These are phyloP conservation scores for Hypoxylon lienhwacheense DNA, from an alignment of 495 filamentous ascomycete genomes.

Conservation along the genomic window DNA sequence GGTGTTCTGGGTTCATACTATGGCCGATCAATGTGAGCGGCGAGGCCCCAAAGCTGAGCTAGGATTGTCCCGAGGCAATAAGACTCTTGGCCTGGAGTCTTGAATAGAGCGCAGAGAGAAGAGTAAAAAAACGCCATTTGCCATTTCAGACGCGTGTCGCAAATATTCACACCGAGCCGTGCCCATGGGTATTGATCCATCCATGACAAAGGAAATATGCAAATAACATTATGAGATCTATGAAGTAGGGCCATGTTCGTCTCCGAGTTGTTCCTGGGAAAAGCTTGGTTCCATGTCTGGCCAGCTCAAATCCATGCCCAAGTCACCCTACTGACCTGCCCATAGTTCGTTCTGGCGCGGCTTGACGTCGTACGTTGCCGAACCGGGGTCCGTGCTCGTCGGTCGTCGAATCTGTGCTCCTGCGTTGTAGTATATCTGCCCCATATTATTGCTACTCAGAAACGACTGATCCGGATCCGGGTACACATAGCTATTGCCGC, in stretches of 20 bases:
- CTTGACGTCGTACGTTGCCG: constrained; percentile 64
- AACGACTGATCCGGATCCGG: constrained; percentile 67
- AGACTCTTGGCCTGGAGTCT: constrained; percentile 15
- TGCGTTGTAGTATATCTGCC: constrained; percentile 65
- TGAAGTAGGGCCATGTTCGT: not conserved
- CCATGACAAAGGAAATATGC: constrained; percentile 29
- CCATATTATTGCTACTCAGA: constrained; percentile 53
- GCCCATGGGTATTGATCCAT: constrained; percentile 31
- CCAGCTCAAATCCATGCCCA: not conserved
- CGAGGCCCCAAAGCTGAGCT: constrained; percentile 3
- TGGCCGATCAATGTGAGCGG: constrained; percentile 13
- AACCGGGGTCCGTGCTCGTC: constrained; percentile 69
- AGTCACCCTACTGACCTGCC: constrained; percentile 38
- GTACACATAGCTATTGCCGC: constrained; percentile 65
- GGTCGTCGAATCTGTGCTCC: constrained; percentile 65
- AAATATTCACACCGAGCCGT: constrained; percentile 27
- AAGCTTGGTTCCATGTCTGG: not conserved
- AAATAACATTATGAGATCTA: constrained; percentile 31
- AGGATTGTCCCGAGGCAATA: constrained; percentile 10
- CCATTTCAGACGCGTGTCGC: constrained; percentile 24
- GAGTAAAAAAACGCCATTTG: constrained; percentile 35
- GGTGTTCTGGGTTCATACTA: constrained; percentile 1
- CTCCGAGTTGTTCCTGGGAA: too few species aligned
- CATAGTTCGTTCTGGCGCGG: constrained; percentile 44
- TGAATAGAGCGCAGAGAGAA: constrained; percentile 11